Base-by-base conservation (phyloP, 768 basidiomycete species). In the Clitopilus passeckerianus region DNA sequence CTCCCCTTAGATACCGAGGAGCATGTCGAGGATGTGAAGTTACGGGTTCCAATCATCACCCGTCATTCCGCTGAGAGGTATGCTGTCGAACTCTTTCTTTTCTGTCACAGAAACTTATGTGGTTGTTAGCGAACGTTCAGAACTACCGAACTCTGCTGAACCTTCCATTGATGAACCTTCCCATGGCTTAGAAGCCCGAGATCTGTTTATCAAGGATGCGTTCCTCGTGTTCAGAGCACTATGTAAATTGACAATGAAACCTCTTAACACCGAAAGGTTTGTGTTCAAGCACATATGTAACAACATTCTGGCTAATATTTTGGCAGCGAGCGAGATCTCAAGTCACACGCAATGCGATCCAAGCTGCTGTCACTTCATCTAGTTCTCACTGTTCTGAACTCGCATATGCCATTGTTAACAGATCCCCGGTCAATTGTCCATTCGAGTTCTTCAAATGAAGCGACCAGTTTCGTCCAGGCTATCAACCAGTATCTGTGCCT, bases 201-300 rank as follows among this genome's bases (percentile, higher is more conserved):
- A 99, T 65, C 75, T 98, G 58, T 96, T 95, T 71, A 82, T 97
- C 69, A 98, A 98, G 70, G 97, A 99, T 68, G 95, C 97, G 0
- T 99, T 98, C 78, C 82, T 99, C 61, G 96, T 99, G 35, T 96
- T 98, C 75, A 83, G 97, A 52, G 95, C 97, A 0, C 78, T 99
- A 10, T 98, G 97, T 78, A 98, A 98, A 70, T 77, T 98, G 63
- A 95, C 94, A 8, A 98, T 98, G 95, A 98, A 98, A 71, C 91
- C 95, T 10, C 76, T 99, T 53, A 91, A 93, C 65, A 86, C 83
- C 5, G 97, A 99, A 74, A 96, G 93, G 95, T 95, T 53, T 55
- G 84, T 68, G 7, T 6, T 52, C 24, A 35, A 33, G 18, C 54
- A 33, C 5, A 57, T 56, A 20, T 37, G 24, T 54, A 20, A 1